These are phyloP conservation scores for Raffaelea deltoideospora DNA, from an alignment of 2,329 filamentous ascomycete species.

Conservation along the genomic window DNA sequence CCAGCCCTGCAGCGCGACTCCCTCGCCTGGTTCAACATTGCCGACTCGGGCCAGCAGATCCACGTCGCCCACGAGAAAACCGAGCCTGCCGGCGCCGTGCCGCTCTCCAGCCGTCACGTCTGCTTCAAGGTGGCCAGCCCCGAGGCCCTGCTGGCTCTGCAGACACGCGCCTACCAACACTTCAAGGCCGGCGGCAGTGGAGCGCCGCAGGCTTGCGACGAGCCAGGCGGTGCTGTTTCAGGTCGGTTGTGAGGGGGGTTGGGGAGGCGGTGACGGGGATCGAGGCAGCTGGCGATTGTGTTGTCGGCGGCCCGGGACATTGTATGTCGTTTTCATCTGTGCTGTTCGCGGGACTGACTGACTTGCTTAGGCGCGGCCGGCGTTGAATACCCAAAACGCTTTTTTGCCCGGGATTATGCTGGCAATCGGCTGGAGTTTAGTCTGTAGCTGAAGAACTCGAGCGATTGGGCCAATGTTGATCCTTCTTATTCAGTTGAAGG, in stretches of 20 bases:
- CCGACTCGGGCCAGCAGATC: slow-evolving; percentile 35
- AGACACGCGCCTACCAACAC: slow-evolving; percentile 35
- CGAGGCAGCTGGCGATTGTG: too few species aligned
- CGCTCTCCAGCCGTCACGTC: slow-evolving; percentile 33
- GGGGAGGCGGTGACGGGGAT: too few species aligned
- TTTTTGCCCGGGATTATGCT: slow-evolving; percentile 45
- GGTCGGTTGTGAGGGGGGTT: too few species aligned
- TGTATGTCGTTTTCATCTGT: too few species aligned
- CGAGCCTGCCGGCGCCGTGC: slow-evolving; percentile 13
- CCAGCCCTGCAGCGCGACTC: slow-evolving; percentile 33
- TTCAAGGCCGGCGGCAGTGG: slow-evolving; percentile 28
- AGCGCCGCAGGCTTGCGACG: slow-evolving; percentile 38
- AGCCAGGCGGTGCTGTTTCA: slow-evolving; percentile 28
- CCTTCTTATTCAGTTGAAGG: too few species aligned
- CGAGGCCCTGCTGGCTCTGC: slow-evolving; percentile 31
- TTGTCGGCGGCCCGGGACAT: too few species aligned
- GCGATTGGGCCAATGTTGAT: too few species aligned
- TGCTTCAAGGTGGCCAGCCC: slow-evolving; percentile 38
- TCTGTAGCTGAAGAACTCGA: too few species aligned
- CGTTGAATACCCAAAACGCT: slow-evolving; percentile 43
- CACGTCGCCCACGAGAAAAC: slow-evolving; percentile 33
- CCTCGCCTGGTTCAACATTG: slow-evolving; percentile 47
- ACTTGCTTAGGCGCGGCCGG: slow-evolving; percentile 25
- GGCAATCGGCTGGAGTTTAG: slow-evolving; percentile 40
- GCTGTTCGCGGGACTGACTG: too few species aligned